Evolutionary conservation across 1,139 yeast genomes (phyloP), one percentile per base, ranked within the genome.

Genomic region (Tardiomyces digboiensis): DNA sequence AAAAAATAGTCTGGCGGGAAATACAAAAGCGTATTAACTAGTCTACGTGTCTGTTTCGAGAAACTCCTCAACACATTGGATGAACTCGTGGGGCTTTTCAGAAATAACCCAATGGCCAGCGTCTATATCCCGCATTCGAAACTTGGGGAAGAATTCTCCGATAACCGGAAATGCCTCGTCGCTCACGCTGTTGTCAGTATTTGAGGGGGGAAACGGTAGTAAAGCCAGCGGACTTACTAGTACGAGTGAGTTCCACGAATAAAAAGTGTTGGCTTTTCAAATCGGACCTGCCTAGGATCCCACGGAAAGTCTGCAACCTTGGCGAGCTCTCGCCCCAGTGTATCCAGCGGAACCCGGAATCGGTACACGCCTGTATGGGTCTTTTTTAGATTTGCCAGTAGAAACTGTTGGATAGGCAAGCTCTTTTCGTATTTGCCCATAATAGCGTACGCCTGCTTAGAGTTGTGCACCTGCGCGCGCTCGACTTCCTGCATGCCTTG

Each of bases 91-190:
- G 0, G 95, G 94, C 52, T 81, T 78, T 55, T 86, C 95, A 46
- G 84, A 77, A 53, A 83, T 83, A 20, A 86, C 76, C 96, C 97
- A 91, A 63, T 91, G 98, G 1, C 97, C 97, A 2, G 88, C 76
- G 21, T 85, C 80, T 23, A 91, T 69, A 55, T 85, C 95, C 42
- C 75, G 70, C 12, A 85, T 65, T 48, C 77, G 84, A 58, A 88
- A 88, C 40, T 72, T 68, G 0, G 97, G 97, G 66, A 88, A 91
- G 56, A 76, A 84, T 46, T 69, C 67, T 1, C 93, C 95, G 45
- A 87, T 82, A 26, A 76, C 78, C 0, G 86, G 82, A 29, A 88
- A 64, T 22, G 76, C 77, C 48, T 88, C 97, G 61, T 89, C 97
- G 0, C 95, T 81, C n/a, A 89, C 80, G 60, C 33, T 26, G 33